A percentile compares a stretch with the other conserved stretches of the same genome.
Evolutionary conservation across 257 asterid species (phyloP).

Genomic region (Solanum pennellii): DNA sequence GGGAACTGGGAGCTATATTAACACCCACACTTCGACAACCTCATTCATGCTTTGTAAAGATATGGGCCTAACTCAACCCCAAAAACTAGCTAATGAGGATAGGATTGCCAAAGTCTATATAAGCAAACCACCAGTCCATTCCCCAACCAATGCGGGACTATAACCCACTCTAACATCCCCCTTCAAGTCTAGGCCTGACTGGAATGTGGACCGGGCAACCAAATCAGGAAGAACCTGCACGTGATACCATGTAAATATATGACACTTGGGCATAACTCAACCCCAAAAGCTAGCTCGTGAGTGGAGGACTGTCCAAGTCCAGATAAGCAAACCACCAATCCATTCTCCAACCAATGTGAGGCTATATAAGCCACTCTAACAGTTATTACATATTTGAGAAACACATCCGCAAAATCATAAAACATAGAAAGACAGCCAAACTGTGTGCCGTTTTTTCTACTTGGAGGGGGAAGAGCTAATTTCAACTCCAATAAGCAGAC

Average conservation of each 20-base stretch:
- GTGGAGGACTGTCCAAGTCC: neutral
- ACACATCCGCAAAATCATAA: neutral
- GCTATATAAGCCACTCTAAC: no score
- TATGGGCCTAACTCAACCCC: neutral
- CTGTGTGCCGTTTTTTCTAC: neutral
- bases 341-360: neutral
- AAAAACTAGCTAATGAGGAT: neutral
- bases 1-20: conserved; percentile 18
- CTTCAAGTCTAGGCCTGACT: neutral
- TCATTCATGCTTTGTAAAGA: conserved; percentile 30
- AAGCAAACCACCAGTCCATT: neutral
- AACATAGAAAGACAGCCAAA: neutral
- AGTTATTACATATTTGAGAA: conserved; percentile 50
- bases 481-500: neutral
- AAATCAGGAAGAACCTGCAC: neutral
- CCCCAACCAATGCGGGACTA: neutral
- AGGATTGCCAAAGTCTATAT: neutral
- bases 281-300: neutral
- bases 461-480: neutral
- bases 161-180: neutral
- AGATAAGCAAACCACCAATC: neutral
- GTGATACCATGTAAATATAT: neutral
- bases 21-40: conserved; percentile 51
- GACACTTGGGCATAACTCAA: neutral
- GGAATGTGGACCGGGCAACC: neutral